Conservation (phyloP, 164 flowering plant species). For the Nelumbo lutea region DNA sequence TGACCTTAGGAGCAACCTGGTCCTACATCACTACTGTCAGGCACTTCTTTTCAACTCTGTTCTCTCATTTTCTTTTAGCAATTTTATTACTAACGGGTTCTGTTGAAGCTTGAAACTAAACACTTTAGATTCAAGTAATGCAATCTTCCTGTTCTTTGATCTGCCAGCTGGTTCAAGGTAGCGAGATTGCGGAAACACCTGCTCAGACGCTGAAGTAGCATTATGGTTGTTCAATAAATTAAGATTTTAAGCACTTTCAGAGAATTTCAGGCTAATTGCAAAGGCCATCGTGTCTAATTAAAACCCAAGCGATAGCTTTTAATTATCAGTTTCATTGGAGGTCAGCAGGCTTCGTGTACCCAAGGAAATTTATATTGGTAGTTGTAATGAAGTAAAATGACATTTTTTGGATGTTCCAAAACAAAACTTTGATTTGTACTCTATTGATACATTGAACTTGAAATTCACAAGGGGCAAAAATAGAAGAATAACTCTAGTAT, state of each 20-base stretch:
- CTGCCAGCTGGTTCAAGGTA: constrained; percentile 52
- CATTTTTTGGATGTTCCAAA: neutral
- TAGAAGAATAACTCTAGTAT: too few relatives aligned
- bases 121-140: too few relatives aligned
- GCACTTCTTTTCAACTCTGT: neutral
- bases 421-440: neutral
- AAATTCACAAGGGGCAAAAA: too few relatives aligned
- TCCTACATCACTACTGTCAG: neutral
- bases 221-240: neutral
- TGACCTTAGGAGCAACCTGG: neutral
- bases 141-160: neutral
- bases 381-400: neutral
- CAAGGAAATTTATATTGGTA: neutral
- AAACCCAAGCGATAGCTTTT: neutral
- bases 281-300: neutral
- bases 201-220: constrained; percentile 19
- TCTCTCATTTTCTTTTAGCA: neutral
- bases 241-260: neutral
- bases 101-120: neutral
- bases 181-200: constrained; percentile 32
- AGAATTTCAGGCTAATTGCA: neutral
- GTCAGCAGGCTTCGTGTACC: neutral
- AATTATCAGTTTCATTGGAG: neutral
- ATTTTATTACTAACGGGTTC: neutral
- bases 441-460: neutral